A percentile compares a stretch with the other conserved stretches of the same genome.
These are phyloP conservation scores for Linaria vulgaris DNA, from an alignment of 257 asterid genomes.

Conservation along the genomic window DNA sequence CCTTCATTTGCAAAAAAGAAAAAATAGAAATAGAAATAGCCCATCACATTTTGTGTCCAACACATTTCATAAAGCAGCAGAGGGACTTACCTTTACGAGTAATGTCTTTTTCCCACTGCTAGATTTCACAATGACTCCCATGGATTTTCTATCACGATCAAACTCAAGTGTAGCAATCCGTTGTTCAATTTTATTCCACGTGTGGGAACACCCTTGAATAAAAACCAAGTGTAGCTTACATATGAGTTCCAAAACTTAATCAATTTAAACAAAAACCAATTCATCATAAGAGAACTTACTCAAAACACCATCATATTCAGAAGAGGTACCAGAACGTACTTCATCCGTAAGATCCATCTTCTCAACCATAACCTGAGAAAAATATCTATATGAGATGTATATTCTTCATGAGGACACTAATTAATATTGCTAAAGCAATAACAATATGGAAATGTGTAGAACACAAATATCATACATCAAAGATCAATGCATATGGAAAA, in stretches of 20 bases:
- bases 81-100: constrained; percentile 75
- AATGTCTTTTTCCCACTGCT: constrained; percentile 58
- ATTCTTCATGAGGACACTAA: background rate
- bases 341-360: constrained; percentile 91
- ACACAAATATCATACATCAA: background rate
- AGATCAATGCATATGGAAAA: background rate
- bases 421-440: background rate
- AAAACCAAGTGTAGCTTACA: constrained; percentile 25
- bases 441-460: background rate
- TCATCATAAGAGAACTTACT: constrained; percentile 48
- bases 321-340: constrained; percentile 46
- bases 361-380: constrained; percentile 83
- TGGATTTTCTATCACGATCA: constrained; percentile 96
- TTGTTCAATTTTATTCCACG: constrained; percentile 70
- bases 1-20: background rate
- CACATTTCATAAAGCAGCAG: background rate
- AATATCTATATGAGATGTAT: constrained; percentile 1
- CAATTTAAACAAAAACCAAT: constrained; percentile 2
- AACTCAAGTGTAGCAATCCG: constrained; percentile 98
- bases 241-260: constrained; percentile 29
- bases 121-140: constrained; percentile 88
- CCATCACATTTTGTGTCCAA: background rate
- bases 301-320: constrained; percentile 53
- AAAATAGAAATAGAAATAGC: background rate
- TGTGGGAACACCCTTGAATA: constrained; percentile 60